These are phyloP conservation scores for Candida schatavii DNA, from an alignment of 805 yeast species.

Conservation along the genomic window DNA sequence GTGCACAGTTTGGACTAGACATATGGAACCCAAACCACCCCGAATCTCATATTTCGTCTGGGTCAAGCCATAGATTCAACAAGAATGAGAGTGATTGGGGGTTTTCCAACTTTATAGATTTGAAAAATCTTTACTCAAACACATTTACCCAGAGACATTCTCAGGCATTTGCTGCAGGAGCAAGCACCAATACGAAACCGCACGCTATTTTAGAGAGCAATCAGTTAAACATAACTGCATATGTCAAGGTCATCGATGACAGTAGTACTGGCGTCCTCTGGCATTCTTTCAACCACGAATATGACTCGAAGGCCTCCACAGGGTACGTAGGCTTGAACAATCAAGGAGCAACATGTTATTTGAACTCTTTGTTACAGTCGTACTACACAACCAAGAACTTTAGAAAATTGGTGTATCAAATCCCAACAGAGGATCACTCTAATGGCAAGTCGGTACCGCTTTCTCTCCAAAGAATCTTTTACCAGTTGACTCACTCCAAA, in stretches of 20 bases:
- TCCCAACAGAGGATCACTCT: constrained; percentile 69
- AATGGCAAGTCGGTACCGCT: constrained; percentile 56
- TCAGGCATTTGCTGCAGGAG: constrained; percentile 3
- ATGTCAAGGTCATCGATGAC: constrained; percentile 75
- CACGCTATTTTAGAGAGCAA: constrained; percentile 50
- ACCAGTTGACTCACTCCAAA: constrained; percentile 67
- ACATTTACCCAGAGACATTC: constrained; percentile 16
- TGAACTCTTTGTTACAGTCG: constrained; percentile 88
- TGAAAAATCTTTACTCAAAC: constrained; percentile 38
- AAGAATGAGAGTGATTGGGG: constrained; percentile 93
- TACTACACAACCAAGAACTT: constrained; percentile 82
- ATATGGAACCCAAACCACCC: constrained; percentile 81
- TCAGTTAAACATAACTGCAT: constrained; percentile 68
- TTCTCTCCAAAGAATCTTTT: constrained; percentile 86
- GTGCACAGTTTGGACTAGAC: constrained; percentile 86
- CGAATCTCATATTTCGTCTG: constrained; percentile 52
- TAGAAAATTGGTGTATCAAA: constrained; percentile 81
- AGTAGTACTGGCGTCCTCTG: constrained; percentile 88
- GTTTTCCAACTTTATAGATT: constrained; percentile 71
- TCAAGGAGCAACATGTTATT: constrained; percentile 98
- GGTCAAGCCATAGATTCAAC: constrained; percentile 76
- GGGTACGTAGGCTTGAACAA: constrained; percentile 92
- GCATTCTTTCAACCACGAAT: constrained; percentile 73
- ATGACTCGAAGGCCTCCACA: constrained; percentile 82
- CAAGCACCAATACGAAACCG: constrained; percentile 7